Base-by-base conservation (phyloP, 2,329 filamentous ascomycete genomes). In the Fusarium oxysporum region DNA sequence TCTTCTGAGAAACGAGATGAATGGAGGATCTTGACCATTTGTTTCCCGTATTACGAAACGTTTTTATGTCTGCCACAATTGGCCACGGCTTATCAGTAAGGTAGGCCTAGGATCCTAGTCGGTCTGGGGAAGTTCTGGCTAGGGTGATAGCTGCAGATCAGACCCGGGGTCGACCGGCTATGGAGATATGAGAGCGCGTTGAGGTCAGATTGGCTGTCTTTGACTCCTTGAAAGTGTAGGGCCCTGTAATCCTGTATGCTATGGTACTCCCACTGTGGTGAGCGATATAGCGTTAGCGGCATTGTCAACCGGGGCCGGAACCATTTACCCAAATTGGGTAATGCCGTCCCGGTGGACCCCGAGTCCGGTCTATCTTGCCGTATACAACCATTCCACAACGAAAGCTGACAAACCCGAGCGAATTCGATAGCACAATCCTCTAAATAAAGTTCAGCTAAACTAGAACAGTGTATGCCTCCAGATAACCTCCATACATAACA, bases 221-320 rank as follows among this genome's bases (percentile, higher is more conserved):
- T 25, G 12, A 33, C 4, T 13, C 16, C 5, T 21, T 19, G 13
- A 9, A 33, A n/a, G 25, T 4, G 11, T 1, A 12, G 9, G 6
- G n/a, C 35, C 30, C n/a, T 55, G 10, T 5, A 41, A 19, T 32
- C 6, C 19, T 35, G 5, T 4, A 54, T 35, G 37, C n/a, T 21
- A 17, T 9, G 8, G 5, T n/a, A 43, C 16, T 21, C 35, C 17
- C 17, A 12, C 35, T 37, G 10, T 19, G 32, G 37, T 55, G 48
- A 55, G 58, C 30, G 48, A 61, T 55, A 61, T 61, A 55, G 45
- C 37, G 48, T 30, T 61, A 55, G 47, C 23, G 48, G 58, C 58
- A 23, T 55, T 19, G 21, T 44, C 58, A 21, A 55, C 58, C 58
- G 58, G 58, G 8, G 19, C 58, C 58, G 58, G 58, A 30, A 19